A percentile compares a stretch with the other conserved stretches of the same genome.
Evolutionary conservation across 768 basidiomycete species (phyloP).

Genomic region (Hygrocybe punicea): DNA sequence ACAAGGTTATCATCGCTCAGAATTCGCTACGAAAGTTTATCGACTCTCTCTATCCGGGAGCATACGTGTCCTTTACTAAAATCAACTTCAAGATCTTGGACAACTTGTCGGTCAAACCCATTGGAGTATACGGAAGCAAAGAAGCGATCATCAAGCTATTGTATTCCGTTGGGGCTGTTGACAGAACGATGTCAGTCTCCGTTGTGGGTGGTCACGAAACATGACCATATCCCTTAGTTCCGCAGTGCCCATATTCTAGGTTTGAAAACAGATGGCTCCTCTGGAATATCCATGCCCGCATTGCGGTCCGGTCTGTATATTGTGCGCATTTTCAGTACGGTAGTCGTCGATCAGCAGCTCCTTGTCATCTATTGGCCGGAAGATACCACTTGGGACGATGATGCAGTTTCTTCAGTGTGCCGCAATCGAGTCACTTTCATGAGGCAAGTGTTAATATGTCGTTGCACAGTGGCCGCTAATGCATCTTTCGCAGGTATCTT

Average conservation of each 20-base stretch:
- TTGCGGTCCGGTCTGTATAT: slow-evolving; percentile 54
- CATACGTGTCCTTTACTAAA: slow-evolving; percentile 52
- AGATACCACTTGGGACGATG: slow-evolving; percentile 55
- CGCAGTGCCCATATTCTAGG: slow-evolving; percentile 36
- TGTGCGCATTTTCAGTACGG: slow-evolving; percentile 21
- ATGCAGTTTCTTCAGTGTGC: slow-evolving; percentile 40
- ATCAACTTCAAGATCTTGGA: slow-evolving; percentile 57
- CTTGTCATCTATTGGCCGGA: slow-evolving; percentile 64
- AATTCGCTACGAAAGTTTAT: slow-evolving; percentile 47
- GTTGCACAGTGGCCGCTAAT: slow-evolving; percentile 21
- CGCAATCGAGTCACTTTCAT: slow-evolving; percentile 61
- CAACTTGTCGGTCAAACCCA: slow-evolving; percentile 41
- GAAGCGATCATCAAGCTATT: slow-evolving; percentile 49
- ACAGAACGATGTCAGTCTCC: slow-evolving; percentile 39
- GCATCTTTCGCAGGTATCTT: slow-evolving; percentile 44
- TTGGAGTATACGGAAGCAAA: slow-evolving; percentile 59
- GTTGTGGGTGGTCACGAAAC: slow-evolving; percentile 27
- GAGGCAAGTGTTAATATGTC: slow-evolving; percentile 37
- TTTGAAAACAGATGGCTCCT: slow-evolving; percentile 13
- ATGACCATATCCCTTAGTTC: slow-evolving; percentile 36
- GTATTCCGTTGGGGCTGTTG: slow-evolving; percentile 32
- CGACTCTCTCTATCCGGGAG: slow-evolving; percentile 46
- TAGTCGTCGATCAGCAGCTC: slow-evolving; percentile 22
- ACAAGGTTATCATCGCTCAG: slow-evolving; percentile 61
- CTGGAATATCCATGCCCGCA: slow-evolving; percentile 13